Conservation (phyloP, 768 basidiomycete species). For the Serendipita sp. region DNA sequence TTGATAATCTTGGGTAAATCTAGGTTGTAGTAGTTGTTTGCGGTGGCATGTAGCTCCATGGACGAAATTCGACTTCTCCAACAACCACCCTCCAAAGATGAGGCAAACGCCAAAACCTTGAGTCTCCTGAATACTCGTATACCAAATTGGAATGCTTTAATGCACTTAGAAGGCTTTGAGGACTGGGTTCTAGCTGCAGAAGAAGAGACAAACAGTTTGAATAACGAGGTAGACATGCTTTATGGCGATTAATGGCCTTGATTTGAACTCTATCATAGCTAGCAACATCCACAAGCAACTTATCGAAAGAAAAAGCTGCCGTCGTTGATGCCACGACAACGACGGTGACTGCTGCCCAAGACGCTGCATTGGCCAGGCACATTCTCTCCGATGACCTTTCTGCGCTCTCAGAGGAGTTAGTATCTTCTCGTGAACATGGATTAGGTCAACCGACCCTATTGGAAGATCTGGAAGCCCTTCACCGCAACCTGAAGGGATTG, state of each 20-base stretch:
- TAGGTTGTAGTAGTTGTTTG: neutral
- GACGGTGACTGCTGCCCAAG: constrained; percentile 34
- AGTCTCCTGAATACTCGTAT: neutral
- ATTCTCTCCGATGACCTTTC: constrained; percentile 63
- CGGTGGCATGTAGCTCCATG: neutral
- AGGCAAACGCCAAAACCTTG: neutral
- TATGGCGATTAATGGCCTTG: neutral
- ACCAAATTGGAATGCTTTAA: neutral
- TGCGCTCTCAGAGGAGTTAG: constrained; percentile 46
- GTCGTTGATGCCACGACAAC: neutral
- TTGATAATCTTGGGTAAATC: neutral
- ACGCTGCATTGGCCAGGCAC: constrained; percentile 61
- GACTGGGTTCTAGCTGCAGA: neutral
- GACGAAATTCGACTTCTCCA: neutral
- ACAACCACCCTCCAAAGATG: neutral
- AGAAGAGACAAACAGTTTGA: neutral
- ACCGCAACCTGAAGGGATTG: constrained; percentile 60
- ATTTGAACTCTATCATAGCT: neutral
- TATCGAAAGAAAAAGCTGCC: neutral
- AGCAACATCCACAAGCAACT: neutral
- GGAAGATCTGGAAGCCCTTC: constrained; percentile 67
- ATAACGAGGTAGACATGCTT: neutral
- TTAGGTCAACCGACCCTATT: constrained; percentile 47
- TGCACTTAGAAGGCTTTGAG: neutral
- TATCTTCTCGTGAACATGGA: constrained; percentile 36